A percentile compares a stretch with the other conserved stretches of the same genome.
Evolutionary conservation across 345 rosid genomes (phyloP).

Genomic region (Ceriops zippeliana): DNA sequence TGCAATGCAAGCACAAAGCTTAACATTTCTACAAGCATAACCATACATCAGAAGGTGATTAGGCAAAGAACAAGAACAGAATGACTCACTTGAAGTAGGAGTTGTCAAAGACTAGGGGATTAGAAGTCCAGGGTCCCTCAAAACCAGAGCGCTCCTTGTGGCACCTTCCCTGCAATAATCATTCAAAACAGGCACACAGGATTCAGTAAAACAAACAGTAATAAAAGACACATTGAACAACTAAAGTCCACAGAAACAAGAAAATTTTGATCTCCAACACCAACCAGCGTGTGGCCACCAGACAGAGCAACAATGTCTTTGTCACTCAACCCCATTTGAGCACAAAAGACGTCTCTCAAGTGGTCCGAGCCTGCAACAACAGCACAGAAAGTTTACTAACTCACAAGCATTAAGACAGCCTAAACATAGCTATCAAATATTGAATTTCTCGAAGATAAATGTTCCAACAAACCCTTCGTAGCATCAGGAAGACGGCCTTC

Average conservation of each 20-base stretch:
- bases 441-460: not conserved
- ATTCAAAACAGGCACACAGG: not conserved
- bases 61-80: not conserved
- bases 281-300: slow-evolving; percentile 95
- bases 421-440: not conserved
- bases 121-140: slow-evolving; percentile 89
- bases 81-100: slow-evolving; percentile 72
- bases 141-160: slow-evolving; percentile 98
- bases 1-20: not conserved
- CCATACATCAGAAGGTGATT: not conserved
- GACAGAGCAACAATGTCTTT: slow-evolving; percentile 89
- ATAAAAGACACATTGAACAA: not conserved
- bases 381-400: not conserved
- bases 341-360: slow-evolving; percentile 64
- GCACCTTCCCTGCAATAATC: slow-evolving; percentile 63
- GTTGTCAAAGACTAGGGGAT: slow-evolving; percentile 90
- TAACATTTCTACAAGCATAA: not conserved
- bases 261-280: slow-evolving; percentile 12
- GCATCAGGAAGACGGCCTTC: slow-evolving; percentile 99
- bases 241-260: not conserved
- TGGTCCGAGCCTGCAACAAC: slow-evolving; percentile 58
- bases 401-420: not conserved
- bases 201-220: not conserved
- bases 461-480: slow-evolving; percentile 52
- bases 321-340: slow-evolving; percentile 85